Evolutionary conservation across 257 asterid species (phyloP).

Genomic region (Solanum infundibuliforme): DNA sequence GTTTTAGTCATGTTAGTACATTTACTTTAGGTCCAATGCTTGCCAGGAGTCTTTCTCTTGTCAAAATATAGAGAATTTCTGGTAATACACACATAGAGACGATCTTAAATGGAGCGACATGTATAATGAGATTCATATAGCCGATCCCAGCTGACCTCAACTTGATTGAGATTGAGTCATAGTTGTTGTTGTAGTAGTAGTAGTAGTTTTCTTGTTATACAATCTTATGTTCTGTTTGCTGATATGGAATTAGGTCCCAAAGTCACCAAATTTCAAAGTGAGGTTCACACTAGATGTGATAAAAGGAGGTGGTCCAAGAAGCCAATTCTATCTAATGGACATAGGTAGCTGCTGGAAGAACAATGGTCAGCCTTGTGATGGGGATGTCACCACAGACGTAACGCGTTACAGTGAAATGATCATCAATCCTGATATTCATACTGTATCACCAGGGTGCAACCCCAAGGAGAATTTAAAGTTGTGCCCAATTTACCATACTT

Average conservation of each 20-base stretch:
- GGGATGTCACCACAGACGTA: slow-evolving; percentile 60
- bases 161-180: background rate
- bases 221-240: background rate
- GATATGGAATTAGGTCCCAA: slow-evolving; percentile 39
- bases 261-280: slow-evolving; percentile 69
- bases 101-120: too few species aligned
- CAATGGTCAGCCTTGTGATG: slow-evolving; percentile 59
- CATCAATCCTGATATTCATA: slow-evolving; percentile 36
- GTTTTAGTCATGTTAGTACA: too few species aligned
- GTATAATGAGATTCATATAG: too few species aligned
- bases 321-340: slow-evolving; percentile 82
- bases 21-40: too few species aligned
- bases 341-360: slow-evolving; percentile 94
- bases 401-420: slow-evolving; percentile 80
- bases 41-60: too few species aligned
- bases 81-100: too few species aligned
- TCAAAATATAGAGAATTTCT: too few species aligned
- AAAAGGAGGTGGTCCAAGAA: slow-evolving; percentile 55
- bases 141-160: too few species aligned
- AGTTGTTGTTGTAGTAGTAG: background rate
- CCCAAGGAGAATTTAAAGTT: slow-evolving; percentile 13
- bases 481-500: slow-evolving; percentile 70
- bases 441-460: slow-evolving; percentile 52
- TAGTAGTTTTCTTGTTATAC: background rate
- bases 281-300: slow-evolving; percentile 56